phyloP scores from a whole-genome alignment of 331 rosid genomes.

The Malus hybrid region DNA sequence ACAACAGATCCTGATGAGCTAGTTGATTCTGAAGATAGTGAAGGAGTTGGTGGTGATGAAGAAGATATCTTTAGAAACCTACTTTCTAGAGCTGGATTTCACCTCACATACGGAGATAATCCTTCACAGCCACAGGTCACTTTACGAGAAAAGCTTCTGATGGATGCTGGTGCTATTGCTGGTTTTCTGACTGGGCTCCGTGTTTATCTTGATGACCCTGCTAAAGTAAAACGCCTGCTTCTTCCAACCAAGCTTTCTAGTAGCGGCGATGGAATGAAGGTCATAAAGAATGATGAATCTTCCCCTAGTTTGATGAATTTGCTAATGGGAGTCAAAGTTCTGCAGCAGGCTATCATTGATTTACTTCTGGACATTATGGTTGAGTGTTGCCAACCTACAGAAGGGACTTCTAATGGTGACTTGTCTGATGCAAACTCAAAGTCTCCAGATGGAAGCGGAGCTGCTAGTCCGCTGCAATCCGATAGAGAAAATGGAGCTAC shows the following conservation, averaged over 20 bases:
- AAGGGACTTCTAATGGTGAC: slow-evolving; percentile 55
- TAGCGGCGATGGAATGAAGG: slow-evolving; percentile 73
- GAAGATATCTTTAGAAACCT: slow-evolving; percentile 93
- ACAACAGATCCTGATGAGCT: slow-evolving; percentile 98
- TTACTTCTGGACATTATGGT: slow-evolving; percentile 98
- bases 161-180: slow-evolving; percentile 99
- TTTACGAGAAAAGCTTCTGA: slow-evolving; percentile 83
- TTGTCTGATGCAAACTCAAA: slow-evolving; percentile 54
- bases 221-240: slow-evolving; percentile 94
- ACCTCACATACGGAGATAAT: slow-evolving; percentile 90
- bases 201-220: slow-evolving; percentile 99
- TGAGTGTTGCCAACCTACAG: slow-evolving; percentile 97
- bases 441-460: slow-evolving; percentile 48
- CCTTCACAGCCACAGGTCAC: slow-evolving; percentile 97
- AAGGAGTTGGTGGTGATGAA: slow-evolving; percentile 94
- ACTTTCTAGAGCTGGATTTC: slow-evolving; percentile 96
- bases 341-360: slow-evolving; percentile 97
- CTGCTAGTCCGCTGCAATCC: slow-evolving; percentile 44
- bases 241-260: slow-evolving; percentile 91
- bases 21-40: slow-evolving; percentile 92
- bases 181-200: slow-evolving; percentile 97
- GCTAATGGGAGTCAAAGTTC: slow-evolving; percentile 96
- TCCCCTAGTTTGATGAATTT: slow-evolving; percentile 97
- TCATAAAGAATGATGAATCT: slow-evolving; percentile 62
- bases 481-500: slow-evolving; percentile 61